Conservation (phyloP, 2,329 filamentous ascomycete species). For the Drechslerella dactyloides region DNA sequence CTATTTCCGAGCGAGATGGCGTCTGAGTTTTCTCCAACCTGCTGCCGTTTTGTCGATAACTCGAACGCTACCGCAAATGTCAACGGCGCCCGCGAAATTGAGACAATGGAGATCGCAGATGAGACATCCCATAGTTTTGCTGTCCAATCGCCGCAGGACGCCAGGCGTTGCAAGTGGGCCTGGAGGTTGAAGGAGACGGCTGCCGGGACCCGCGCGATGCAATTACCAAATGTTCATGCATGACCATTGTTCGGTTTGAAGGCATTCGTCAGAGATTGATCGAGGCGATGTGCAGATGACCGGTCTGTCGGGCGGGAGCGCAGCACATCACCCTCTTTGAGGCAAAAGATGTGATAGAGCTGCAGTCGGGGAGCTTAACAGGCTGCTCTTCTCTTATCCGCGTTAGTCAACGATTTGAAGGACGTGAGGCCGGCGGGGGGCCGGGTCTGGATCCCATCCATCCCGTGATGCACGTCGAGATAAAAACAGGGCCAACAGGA, state of each 20-base stretch:
- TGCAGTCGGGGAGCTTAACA: too few species aligned
- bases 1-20: neutral
- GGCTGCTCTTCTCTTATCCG: too few species aligned
- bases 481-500: constrained; percentile 8
- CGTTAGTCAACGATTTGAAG: too few species aligned
- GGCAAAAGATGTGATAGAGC: too few species aligned
- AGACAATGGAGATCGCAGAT: constrained; percentile 2
- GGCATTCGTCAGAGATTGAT: neutral
- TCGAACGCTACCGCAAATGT: neutral
- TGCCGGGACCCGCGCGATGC: neutral
- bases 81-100: neutral
- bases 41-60: neutral
- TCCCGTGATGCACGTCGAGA: constrained; percentile 32
- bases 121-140: neutral
- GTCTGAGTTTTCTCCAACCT: neutral
- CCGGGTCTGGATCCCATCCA: constrained; percentile 31
- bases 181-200: neutral
- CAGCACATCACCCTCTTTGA: neutral
- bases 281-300: neutral
- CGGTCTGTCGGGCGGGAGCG: neutral
- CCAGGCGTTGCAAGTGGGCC: neutral
- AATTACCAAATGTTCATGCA: neutral
- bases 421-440: constrained; percentile 3
- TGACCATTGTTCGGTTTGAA: neutral
- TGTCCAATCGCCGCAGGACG: too few species aligned